Conservation (phyloP, 495 filamentous ascomycete genomes). For the Aspergillus ostianus region DNA sequence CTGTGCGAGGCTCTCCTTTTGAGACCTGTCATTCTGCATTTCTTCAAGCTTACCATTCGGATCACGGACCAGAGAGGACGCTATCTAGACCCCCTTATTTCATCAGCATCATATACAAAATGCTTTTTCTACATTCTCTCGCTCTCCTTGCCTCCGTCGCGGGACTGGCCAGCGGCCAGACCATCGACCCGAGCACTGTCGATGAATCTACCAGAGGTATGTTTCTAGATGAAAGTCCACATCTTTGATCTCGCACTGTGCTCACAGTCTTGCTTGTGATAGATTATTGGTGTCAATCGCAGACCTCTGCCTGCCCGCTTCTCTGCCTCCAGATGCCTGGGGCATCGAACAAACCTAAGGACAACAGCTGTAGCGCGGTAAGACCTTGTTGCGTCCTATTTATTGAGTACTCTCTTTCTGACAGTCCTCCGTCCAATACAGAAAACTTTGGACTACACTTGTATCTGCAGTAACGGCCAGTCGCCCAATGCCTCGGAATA, state of each 20-base stretch:
- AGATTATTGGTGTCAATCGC: conserved; percentile 70
- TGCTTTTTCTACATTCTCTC: conserved; percentile 29
- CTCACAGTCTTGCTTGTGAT: conserved; percentile 9
- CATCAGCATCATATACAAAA: conserved; percentile 12
- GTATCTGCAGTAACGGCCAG: conserved; percentile 70
- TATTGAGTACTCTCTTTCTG: conserved; percentile 9
- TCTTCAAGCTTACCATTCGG: neutral
- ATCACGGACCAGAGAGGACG: neutral
- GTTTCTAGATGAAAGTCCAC: conserved; percentile 1
- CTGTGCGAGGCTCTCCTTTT: neutral
- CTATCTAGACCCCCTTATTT: conserved; percentile 4
- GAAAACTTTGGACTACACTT: conserved; percentile 66
- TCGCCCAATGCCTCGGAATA: conserved; percentile 78
- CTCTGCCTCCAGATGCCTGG: conserved; percentile 71
- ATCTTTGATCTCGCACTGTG: conserved; percentile 15
- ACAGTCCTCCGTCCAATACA: conserved; percentile 28
- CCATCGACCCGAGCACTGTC: conserved; percentile 62
- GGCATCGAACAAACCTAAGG: conserved; percentile 44
- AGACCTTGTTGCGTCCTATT: conserved; percentile 27
- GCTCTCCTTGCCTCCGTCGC: conserved; percentile 31
- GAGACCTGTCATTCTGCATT: conserved; percentile 1
- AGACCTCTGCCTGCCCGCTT: conserved; percentile 67
- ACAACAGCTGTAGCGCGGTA: conserved; percentile 74
- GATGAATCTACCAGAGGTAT: conserved; percentile 45
- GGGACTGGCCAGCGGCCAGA: conserved; percentile 42